Percentiles rank a stretch among this genome's conserved stretches.
Evolutionary conservation across 2,329 filamentous ascomycete species (phyloP).

Genomic region (Bipolaris zeicola): DNA sequence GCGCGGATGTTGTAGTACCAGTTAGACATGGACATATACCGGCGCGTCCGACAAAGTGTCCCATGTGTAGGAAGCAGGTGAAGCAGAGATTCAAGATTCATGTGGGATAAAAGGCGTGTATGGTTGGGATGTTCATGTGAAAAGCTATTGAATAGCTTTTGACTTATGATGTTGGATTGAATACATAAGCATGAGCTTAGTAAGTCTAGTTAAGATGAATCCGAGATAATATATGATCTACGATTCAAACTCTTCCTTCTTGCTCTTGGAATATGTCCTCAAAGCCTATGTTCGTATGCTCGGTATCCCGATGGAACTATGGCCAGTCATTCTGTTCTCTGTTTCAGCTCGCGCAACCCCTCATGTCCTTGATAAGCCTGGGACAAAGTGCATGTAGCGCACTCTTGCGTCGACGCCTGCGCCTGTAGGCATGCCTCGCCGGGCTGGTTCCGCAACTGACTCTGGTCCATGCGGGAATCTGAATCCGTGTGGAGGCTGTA

Average conservation of each 20-base stretch:
- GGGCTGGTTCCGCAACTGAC: not conserved
- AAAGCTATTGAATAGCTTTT: not conserved
- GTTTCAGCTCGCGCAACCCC: not conserved
- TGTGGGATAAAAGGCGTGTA: constrained; percentile 17
- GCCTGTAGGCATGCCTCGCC: not conserved
- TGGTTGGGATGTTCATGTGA: not conserved
- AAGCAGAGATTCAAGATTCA: constrained; percentile 52
- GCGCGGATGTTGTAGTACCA: constrained; percentile 58
- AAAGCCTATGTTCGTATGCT: not conserved
- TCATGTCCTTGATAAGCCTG: not conserved
- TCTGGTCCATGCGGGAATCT: not conserved
- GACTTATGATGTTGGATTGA: not conserved
- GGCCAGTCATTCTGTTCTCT: not conserved
- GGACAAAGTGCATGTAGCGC: not conserved
- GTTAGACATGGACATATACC: constrained; percentile 51
- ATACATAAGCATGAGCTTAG: no score
- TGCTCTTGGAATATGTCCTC: no score
- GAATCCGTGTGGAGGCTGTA: not conserved
- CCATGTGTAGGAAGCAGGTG: constrained; percentile 54
- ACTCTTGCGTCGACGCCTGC: not conserved
- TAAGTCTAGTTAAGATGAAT: no score
- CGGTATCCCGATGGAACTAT: not conserved
- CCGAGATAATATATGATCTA: no score
- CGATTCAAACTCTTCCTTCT: no score
- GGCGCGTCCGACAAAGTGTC: constrained; percentile 48